A percentile compares a stretch with the other conserved stretches of the same genome.
These are phyloP conservation scores for Panus rudis DNA, from an alignment of 768 basidiomycete genomes.

Conservation along the genomic window DNA sequence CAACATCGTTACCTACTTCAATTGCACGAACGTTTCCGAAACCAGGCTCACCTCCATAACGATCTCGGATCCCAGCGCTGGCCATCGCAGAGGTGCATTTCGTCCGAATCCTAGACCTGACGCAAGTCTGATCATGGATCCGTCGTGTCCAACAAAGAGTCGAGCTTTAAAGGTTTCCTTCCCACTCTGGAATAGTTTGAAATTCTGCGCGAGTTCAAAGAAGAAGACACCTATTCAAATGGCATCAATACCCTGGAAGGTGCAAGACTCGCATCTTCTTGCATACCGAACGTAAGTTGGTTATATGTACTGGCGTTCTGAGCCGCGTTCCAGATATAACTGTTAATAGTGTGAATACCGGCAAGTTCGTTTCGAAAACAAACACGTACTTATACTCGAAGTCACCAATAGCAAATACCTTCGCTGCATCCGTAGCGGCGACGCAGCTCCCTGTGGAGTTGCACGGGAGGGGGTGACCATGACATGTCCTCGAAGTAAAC, in stretches of 20 bases:
- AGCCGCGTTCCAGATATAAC: constrained; percentile 45
- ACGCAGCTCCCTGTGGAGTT: constrained; percentile 36
- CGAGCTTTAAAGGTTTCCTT: constrained; percentile 29
- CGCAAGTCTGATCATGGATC: constrained; percentile 34
- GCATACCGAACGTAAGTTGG: constrained; percentile 38
- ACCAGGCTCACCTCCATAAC: constrained; percentile 32
- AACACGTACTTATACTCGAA: constrained; percentile 32
- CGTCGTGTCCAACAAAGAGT: constrained; percentile 42
- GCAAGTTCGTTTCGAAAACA: not conserved
- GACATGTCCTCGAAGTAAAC: constrained; percentile 41
- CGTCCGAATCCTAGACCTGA: constrained; percentile 35
- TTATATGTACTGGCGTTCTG: constrained; percentile 36
- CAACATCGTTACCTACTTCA: constrained; percentile 8
- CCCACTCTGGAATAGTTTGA: constrained; percentile 27
- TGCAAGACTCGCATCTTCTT: no score
- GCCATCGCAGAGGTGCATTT: constrained; percentile 32
- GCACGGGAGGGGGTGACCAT: constrained; percentile 38
- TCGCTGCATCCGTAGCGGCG: constrained; percentile 29
- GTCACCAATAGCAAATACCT: constrained; percentile 31
- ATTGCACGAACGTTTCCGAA: not conserved
- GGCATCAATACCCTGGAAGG: not conserved
- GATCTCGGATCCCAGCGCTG: constrained; percentile 41
- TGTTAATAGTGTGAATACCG: constrained; percentile 11
- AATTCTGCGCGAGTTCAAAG: constrained; percentile 35
- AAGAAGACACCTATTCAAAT: constrained; percentile 36